Percentiles rank a stretch among this genome's conserved stretches.
These are phyloP conservation scores for Dimargaris cristalligena DNA, from an alignment of 192 early-diverging fungal species.

Conservation along the genomic window DNA sequence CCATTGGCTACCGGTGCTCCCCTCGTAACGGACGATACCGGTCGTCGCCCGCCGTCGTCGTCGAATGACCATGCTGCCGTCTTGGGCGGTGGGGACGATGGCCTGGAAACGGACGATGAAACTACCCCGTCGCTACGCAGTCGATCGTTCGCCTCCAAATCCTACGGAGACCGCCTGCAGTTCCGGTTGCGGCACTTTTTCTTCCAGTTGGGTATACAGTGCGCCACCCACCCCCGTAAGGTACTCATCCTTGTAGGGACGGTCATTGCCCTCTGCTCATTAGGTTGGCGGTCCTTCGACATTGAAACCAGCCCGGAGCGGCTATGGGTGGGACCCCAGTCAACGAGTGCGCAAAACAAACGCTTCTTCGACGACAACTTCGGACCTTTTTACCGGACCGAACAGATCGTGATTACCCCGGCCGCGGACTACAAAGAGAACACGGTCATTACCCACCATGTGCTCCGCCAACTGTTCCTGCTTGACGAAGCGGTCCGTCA, in stretches of 20 bases:
- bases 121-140: neutral
- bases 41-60: no score
- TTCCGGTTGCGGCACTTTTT: slow-evolving; percentile 36
- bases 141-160: slow-evolving; percentile 11
- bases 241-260: slow-evolving; percentile 25
- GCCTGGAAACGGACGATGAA: neutral
- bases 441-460: slow-evolving; percentile 24
- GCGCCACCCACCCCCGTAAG: slow-evolving; percentile 33
- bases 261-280: slow-evolving; percentile 30
- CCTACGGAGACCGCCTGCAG: slow-evolving; percentile 32
- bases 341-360: slow-evolving; percentile 33
- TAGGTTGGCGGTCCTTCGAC: slow-evolving; percentile 35
- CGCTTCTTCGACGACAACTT: slow-evolving; percentile 41
- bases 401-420: slow-evolving; percentile 35
- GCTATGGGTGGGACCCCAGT: slow-evolving; percentile 42
- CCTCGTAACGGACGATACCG: neutral
- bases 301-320: slow-evolving; percentile 38
- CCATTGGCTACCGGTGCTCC: neutral
- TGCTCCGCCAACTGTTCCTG: slow-evolving; percentile 28
- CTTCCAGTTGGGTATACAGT: slow-evolving; percentile 36
- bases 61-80: no score
- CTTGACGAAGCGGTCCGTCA: slow-evolving; percentile 29
- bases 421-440: slow-evolving; percentile 15
- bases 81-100: no score
- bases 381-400: slow-evolving; percentile 47